Percentiles rank a stretch among this genome's conserved stretches.
phyloP scores from a whole-genome alignment of 768 basidiomycete genomes.

The Lentinus tigrinus region DNA sequence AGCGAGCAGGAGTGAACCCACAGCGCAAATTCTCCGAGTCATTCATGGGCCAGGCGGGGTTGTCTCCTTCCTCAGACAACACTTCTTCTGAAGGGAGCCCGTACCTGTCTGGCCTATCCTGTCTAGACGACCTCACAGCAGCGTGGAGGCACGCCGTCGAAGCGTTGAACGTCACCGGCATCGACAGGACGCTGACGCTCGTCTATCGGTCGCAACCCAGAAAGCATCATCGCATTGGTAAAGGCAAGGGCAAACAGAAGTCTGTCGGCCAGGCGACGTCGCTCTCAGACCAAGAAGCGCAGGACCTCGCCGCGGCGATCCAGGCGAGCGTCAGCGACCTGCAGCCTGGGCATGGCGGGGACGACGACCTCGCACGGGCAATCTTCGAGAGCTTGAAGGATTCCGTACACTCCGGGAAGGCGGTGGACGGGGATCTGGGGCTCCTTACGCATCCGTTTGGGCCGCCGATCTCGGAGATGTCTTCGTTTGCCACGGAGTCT shows the following conservation, averaged over 20 bases:
- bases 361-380: constrained; percentile 20
- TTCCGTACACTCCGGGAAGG: neutral
- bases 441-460: constrained; percentile 11
- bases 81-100: no score
- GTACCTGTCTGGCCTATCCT: constrained; percentile 4
- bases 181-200: constrained; percentile 45
- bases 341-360: constrained; percentile 8
- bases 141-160: constrained; percentile 31
- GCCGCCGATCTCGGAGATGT: neutral
- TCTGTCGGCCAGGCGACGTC: neutral
- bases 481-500: neutral
- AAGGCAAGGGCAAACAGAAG: neutral
- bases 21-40: constrained; percentile 43
- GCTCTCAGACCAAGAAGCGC: constrained; percentile 33
- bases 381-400: constrained; percentile 23
- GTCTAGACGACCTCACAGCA: constrained; percentile 31
- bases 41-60: constrained; percentile 41
- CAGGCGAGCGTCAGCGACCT: constrained; percentile 41
- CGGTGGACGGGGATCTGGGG: neutral
- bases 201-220: constrained; percentile 44
- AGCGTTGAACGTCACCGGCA: constrained; percentile 27
- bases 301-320: constrained; percentile 45
- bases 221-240: neutral
- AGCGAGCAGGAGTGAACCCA: constrained; percentile 42
- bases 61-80: constrained; percentile 2